phyloP scores from a whole-genome alignment of 768 basidiomycete species.

The Gloeopeniophorella convolvens region DNA sequence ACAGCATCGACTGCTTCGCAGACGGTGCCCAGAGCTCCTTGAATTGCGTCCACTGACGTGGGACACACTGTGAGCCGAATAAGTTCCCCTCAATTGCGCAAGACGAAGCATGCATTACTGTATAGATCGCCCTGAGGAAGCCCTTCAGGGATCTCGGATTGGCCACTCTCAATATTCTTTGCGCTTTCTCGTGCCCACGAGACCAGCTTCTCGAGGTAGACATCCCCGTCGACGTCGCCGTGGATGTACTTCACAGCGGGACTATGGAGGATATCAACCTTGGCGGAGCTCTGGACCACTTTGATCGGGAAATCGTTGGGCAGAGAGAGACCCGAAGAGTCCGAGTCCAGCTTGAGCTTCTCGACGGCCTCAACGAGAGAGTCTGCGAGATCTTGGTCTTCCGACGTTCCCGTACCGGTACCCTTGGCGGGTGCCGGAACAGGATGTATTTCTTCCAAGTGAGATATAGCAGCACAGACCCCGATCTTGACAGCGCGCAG shows the following conservation, averaged over 20 bases:
- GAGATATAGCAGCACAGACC: slow-evolving; percentile 70
- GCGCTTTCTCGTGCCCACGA: slow-evolving; percentile 52
- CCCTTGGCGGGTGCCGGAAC: background rate
- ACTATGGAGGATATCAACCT: slow-evolving; percentile 48
- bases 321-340: background rate
- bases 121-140: slow-evolving; percentile 79
- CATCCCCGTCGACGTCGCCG: slow-evolving; percentile 59
- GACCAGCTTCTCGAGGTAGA: slow-evolving; percentile 59
- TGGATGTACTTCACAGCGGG: slow-evolving; percentile 70
- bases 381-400: too few species aligned
- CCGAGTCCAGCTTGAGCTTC: slow-evolving; percentile 33
- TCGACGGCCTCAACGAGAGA: slow-evolving; percentile 14
- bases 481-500: slow-evolving; percentile 80
- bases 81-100: background rate
- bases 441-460: slow-evolving; percentile 42
- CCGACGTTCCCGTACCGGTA: background rate
- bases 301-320: slow-evolving; percentile 29
- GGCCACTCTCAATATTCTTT: slow-evolving; percentile 52
- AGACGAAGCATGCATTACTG: slow-evolving; percentile 39
- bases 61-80: slow-evolving; percentile 57
- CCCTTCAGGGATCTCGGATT: slow-evolving; percentile 69
- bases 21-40: slow-evolving; percentile 75
- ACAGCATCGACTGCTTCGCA: slow-evolving; percentile 84
- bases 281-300: slow-evolving; percentile 48
- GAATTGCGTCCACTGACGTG: slow-evolving; percentile 66